phyloP scores from a whole-genome alignment of 768 basidiomycete genomes.

The Xerocomus potaroensis region DNA sequence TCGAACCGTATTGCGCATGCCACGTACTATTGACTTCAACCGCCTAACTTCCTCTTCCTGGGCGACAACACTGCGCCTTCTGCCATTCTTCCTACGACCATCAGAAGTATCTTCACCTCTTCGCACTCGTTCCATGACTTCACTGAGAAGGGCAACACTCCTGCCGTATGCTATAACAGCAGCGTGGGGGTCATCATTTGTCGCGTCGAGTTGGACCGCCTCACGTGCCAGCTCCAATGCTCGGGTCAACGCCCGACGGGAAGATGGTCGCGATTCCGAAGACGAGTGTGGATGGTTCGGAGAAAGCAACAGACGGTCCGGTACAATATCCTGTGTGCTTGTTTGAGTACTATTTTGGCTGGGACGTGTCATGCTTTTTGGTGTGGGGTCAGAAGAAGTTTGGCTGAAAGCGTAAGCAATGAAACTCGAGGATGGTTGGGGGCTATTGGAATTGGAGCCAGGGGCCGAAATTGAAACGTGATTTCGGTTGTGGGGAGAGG shows the following conservation, averaged over 20 bases:
- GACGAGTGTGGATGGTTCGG: conserved; percentile 39
- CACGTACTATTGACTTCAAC: conserved; percentile 83
- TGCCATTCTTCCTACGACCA: conserved; percentile 51
- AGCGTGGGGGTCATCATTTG: conserved; percentile 82
- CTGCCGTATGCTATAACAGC: conserved; percentile 87
- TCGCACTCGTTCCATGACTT: conserved; percentile 90
- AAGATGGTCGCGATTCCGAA: conserved; percentile 59
- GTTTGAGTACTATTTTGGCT: conserved; percentile 18
- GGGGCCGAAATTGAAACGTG: conserved; percentile 26
- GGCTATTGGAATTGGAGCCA: conserved; percentile 26
- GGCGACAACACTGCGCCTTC: conserved; percentile 78
- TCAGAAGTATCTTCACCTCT: conserved; percentile 80
- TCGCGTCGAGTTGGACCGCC: conserved; percentile 83
- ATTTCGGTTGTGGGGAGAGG: conserved; percentile 54
- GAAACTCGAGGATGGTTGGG: conserved; percentile 18
- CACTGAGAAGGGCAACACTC: conserved; percentile 80
- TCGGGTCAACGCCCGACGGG: conserved; percentile 78
- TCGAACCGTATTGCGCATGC: conserved; percentile 8
- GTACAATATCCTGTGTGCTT: conserved; percentile 36
- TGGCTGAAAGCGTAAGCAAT: conserved; percentile 35
- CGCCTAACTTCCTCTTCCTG: conserved; percentile 87
- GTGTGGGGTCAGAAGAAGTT: conserved; percentile 55
- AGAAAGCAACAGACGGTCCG: conserved; percentile 42
- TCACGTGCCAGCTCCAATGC: conserved; percentile 87
- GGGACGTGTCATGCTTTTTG: conserved; percentile 46